Evolutionary conservation across 139 green algal species (phyloP), one percentile per base, ranked within the genome.

Genomic region (Asterochloris erici): DNA sequence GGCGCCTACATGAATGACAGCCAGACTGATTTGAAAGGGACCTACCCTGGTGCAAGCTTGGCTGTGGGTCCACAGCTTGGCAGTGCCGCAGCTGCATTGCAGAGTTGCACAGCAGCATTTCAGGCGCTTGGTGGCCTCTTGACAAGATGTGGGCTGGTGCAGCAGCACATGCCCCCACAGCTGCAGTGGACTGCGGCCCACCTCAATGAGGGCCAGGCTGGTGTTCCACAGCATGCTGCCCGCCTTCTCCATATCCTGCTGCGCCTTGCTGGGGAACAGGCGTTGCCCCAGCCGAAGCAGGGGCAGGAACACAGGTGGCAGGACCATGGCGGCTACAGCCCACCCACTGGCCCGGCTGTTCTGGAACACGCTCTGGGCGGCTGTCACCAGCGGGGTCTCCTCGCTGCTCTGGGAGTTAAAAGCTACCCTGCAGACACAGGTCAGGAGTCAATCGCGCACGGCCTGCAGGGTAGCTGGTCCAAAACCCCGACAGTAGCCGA

Each of bases 321-420:
- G 14, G 23, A 80, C 23, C 60, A 70, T n/a, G 9, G 76, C 76
- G 24, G 10, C 10, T n/a, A 80, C 13, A 62, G 12, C 38, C 76
- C 76, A 80, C 17, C 68, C 38, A 54, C 60, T 47, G 2, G 76
- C 60, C 9, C 16, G 19, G 24, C 23, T 54, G 14, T 54, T 80
- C 60, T 80, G 60, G 38, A 80, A 80, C 2, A 80, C 60, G 21
- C 24, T 69, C 61, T 80, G 68, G 23, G 76, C 76, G 68, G 76
- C 76, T 24, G 38, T 38, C 14, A 80, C 76, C 10, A 80, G 60
- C 16, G 21, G 21, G 24, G 68, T 70, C 11, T 80, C 76, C 60
- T 79, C 38, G 4, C 60, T 62, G 16, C n/a, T 24, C 13, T 80
- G 76, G 14, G 76, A 70, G 66, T 71, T 24, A 10, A 71, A 71